phyloP scores from a whole-genome alignment of 2,329 filamentous ascomycete genomes.

The Rhynchosporium graminicola region DNA sequence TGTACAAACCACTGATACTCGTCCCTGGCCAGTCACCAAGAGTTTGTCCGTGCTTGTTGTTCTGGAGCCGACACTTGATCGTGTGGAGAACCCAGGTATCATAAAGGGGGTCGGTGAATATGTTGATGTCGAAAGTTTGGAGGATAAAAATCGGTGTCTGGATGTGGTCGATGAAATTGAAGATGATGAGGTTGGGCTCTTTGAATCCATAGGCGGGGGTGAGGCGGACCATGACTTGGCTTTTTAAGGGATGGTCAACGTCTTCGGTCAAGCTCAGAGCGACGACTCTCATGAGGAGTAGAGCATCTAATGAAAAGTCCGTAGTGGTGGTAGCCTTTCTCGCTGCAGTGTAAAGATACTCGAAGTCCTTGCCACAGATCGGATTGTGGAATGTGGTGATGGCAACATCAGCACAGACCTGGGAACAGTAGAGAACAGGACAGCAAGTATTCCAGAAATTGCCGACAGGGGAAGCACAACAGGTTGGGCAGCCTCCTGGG shows the following conservation, averaged over 20 bases:
- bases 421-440: conserved; percentile 35
- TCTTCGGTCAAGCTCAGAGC: conserved; percentile 35
- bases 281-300: conserved; percentile 38
- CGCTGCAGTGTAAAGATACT: conserved; percentile 33
- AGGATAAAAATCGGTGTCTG: conserved; percentile 37
- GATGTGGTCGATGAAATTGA: conserved; percentile 39
- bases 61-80: conserved; percentile 40
- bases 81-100: conserved; percentile 40
- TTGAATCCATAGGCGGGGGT: conserved; percentile 36
- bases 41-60: conserved; percentile 40
- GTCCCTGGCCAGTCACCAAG: conserved; percentile 36
- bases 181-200: conserved; percentile 37
- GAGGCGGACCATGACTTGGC: conserved; percentile 37
- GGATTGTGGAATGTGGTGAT: conserved; percentile 35
- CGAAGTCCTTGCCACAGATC: conserved; percentile 39
- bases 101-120: conserved; percentile 36
- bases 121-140: conserved; percentile 36
- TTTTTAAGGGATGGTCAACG: conserved; percentile 34
- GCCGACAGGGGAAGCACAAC: conserved; percentile 32
- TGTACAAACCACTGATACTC: conserved; percentile 37
- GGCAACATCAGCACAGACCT: conserved; percentile 34
- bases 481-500: conserved; percentile 29
- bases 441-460: conserved; percentile 32
- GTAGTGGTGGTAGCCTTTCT: conserved; percentile 25
- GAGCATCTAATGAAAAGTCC: conserved; percentile 35